These are phyloP conservation scores for Hymenoscyphus albidus DNA, from an alignment of 2,329 filamentous ascomycete species.

Conservation along the genomic window DNA sequence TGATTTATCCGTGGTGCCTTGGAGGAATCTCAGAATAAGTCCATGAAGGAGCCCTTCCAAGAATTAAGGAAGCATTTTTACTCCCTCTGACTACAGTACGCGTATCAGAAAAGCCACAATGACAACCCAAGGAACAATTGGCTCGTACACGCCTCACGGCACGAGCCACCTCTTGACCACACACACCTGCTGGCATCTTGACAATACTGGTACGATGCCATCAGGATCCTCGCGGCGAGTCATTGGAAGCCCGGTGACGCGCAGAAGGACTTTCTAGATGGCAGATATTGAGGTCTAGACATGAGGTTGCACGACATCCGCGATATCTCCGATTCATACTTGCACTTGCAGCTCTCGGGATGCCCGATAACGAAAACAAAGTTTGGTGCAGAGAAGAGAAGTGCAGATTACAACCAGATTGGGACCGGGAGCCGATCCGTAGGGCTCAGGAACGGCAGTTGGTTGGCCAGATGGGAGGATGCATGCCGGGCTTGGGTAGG, in stretches of 20 bases:
- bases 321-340: not conserved
- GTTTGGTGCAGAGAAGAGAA: not conserved
- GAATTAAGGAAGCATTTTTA: not conserved
- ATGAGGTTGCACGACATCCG: not conserved
- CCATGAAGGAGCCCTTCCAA: not conserved
- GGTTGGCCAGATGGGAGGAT: slow-evolving; percentile 7
- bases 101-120: not conserved
- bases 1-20: not conserved
- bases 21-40: not conserved
- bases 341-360: slow-evolving; percentile 6
- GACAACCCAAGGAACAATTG: not conserved
- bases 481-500: not conserved
- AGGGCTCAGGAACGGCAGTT: slow-evolving; percentile 6
- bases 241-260: not conserved
- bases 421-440: not conserved
- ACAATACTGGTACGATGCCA: not conserved
- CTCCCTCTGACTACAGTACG: not conserved
- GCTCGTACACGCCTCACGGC: not conserved
- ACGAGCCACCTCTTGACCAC: not conserved
- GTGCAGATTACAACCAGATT: not conserved
- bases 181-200: not conserved
- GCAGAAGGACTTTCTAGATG: not conserved
- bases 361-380: slow-evolving; percentile 5
- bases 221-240: not conserved
- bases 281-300: not conserved